These are phyloP conservation scores for Lecanosticta acicola DNA, from an alignment of 2,329 filamentous ascomycete species.

Conservation along the genomic window DNA sequence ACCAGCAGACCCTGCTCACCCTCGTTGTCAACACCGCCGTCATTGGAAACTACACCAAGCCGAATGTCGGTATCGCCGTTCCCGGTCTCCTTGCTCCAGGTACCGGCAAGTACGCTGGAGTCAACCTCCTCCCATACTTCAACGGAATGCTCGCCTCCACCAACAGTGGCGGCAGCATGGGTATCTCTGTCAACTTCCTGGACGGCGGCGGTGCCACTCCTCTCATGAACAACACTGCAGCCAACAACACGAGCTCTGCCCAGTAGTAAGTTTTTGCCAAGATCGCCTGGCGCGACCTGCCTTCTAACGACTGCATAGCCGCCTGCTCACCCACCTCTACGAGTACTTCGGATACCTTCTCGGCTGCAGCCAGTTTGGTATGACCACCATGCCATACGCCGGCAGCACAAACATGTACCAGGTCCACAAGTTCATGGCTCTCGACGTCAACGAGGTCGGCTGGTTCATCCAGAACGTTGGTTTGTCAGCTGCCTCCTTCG, in stretches of 20 bases:
- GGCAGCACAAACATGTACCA: conserved; percentile 47
- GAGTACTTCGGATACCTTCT: conserved; percentile 56
- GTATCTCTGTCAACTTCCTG: conserved; percentile 54
- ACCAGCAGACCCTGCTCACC: conserved; percentile 53
- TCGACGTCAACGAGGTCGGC: conserved; percentile 46
- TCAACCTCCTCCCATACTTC: conserved; percentile 58
- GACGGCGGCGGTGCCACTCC: conserved; percentile 55
- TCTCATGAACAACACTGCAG: conserved; percentile 51
- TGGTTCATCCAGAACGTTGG: conserved; percentile 59
- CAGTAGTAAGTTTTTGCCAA: conserved; percentile 47
- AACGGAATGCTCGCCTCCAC: conserved; percentile 49
- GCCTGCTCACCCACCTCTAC: conserved; percentile 57
- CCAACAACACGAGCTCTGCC: conserved; percentile 46
- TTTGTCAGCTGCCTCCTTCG: conserved; percentile 53
- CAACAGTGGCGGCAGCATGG: conserved; percentile 46
- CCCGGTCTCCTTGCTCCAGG: conserved; percentile 51
- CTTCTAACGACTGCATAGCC: conserved; percentile 32
- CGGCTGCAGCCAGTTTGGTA: conserved; percentile 50
- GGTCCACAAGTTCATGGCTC: conserved; percentile 54
- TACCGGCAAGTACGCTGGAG: conserved; percentile 46
- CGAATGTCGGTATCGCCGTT: conserved; percentile 50
- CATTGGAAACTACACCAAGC: conserved; percentile 43
- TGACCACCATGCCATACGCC: conserved; percentile 47
- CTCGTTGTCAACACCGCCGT: conserved; percentile 58
- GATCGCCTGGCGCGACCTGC: not conserved